phyloP scores from a whole-genome alignment of 768 basidiomycete species.

The Kondoa malvinella region DNA sequence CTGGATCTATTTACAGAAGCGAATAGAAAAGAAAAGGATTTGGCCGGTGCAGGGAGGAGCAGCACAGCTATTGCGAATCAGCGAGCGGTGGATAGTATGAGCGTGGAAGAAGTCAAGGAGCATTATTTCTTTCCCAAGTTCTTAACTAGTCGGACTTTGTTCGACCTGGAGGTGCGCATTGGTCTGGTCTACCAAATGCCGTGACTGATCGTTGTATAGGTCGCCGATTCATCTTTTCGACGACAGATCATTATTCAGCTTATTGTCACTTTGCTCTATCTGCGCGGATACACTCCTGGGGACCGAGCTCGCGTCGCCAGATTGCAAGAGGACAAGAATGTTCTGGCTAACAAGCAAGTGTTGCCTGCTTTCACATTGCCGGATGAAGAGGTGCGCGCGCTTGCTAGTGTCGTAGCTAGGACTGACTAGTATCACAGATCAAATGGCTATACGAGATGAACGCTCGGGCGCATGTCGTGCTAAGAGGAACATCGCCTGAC shows the following conservation, averaged over 20 bases:
- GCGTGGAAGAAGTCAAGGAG: conserved; percentile 31
- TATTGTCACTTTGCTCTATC: conserved; percentile 31
- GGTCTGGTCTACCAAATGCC: too few species aligned
- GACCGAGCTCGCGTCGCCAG: conserved; percentile 49
- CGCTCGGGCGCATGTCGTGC: conserved; percentile 39
- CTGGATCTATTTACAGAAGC: conserved; percentile 68
- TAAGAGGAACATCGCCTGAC: conserved; percentile 48
- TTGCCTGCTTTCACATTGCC: conserved; percentile 9
- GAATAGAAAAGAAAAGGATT: conserved; percentile 67
- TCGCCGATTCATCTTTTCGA: conserved; percentile 82
- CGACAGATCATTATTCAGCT: conserved; percentile 71
- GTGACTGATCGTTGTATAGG: conserved; percentile 36
- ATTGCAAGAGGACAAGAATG: conserved; percentile 33
- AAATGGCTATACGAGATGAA: conserved; percentile 58
- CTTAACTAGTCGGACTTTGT: conserved; percentile 66
- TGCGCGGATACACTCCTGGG: conserved; percentile 54
- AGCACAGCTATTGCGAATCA: conserved; percentile 3
- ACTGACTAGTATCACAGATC: conserved; percentile 34
- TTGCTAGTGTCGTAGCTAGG: not conserved
- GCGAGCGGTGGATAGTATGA: not conserved
- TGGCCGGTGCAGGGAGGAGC: conserved; percentile 32
- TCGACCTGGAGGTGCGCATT: conserved; percentile 58
- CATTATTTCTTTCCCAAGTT: conserved; percentile 92
- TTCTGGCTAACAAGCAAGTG: conserved; percentile 18
- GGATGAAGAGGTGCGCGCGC: conserved; percentile 33